These are phyloP conservation scores for Arthrobotrys sphaeroides DNA, from an alignment of 2,329 filamentous ascomycete species.

Conservation along the genomic window DNA sequence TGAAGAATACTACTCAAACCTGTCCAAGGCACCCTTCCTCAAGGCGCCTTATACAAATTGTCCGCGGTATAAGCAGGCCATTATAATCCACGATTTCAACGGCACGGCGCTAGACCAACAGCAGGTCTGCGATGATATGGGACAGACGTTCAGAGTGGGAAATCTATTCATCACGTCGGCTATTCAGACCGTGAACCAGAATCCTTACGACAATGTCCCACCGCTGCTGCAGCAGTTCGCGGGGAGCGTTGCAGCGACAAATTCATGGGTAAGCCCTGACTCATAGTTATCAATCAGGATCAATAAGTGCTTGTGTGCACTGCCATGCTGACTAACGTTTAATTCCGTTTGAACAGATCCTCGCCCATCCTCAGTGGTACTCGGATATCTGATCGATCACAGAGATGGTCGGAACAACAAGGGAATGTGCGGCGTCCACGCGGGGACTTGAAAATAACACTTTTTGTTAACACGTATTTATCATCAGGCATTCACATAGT, in stretches of 20 bases:
- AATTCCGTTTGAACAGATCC: neutral
- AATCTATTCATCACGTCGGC: slow-evolving; percentile 31
- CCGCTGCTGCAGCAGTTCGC: slow-evolving; percentile 33
- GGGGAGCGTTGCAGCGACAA: slow-evolving; percentile 17
- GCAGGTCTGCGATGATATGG: slow-evolving; percentile 42
- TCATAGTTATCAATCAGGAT: neutral
- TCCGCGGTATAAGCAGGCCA: slow-evolving; percentile 26
- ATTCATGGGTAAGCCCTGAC: slow-evolving; percentile 32
- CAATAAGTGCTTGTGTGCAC: neutral
- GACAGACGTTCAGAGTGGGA: slow-evolving; percentile 13
- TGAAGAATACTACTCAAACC: slow-evolving; percentile 31
- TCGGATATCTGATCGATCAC: slow-evolving; percentile 16
- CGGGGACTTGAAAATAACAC: too few species aligned
- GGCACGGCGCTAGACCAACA: slow-evolving; percentile 29
- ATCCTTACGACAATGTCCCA: slow-evolving; percentile 38
- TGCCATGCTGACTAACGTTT: neutral
- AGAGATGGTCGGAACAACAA: too few species aligned
- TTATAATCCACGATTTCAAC: slow-evolving; percentile 46
- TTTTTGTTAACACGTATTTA: neutral
- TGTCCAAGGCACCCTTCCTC: slow-evolving; percentile 7
- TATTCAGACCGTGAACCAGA: slow-evolving; percentile 2
- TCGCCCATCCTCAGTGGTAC: slow-evolving; percentile 37
- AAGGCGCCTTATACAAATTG: slow-evolving; percentile 27
- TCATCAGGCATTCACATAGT: too few species aligned
- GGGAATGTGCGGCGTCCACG: too few species aligned